Base-by-base conservation (phyloP, 2,329 filamentous ascomycete genomes). In the Phaeophleospora eucalypticola region DNA sequence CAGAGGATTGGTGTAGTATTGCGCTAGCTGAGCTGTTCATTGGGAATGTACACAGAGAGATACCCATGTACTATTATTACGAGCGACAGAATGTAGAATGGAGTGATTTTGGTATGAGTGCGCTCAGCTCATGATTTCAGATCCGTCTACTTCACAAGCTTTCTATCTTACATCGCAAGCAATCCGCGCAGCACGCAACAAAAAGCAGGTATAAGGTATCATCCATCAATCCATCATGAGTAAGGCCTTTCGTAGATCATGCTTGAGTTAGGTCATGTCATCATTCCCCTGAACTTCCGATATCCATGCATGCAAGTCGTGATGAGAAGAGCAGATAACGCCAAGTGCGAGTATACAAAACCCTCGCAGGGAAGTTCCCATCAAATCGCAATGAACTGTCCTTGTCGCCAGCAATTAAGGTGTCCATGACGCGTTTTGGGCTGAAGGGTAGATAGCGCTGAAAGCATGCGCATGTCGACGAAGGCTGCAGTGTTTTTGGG, bases 1-100 rank as follows among this genome's bases (percentile, higher is more conserved):
- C 16, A 64, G 69, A 19, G 43, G 34, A 33, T 42, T 42, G 40
- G 40, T 42, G 9, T 42, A 17, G 18, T 20, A 15, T 42, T 2
- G 17, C 12, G 6, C n/a, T n/a, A n/a, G n/a, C n/a, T n/a, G n/a
- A n/a, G n/a, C n/a, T n/a, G n/a, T n/a, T n/a, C n/a, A n/a, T n/a
- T n/a, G n/a, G n/a, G n/a, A n/a, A n/a, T n/a, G n/a, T n/a, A n/a
- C n/a, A 35, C 3, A 17, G 10, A 10, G 35, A 15, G 15, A 21
- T 20, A 43, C n/a, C 33, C 41, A 7, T 36, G 19, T 37, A 39
- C 37, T 18, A 39, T 21, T 39, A 39, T 29, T n/a, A n/a, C n/a
- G n/a, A n/a, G n/a, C n/a, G n/a, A 12, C 24, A 29, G 24, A 7
- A 29, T 12, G 24, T 29, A 6, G 24, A 29, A 29, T n/a, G n/a